Evolutionary conservation across 768 basidiomycete genomes (phyloP), one percentile per base, ranked within the genome.

Genomic region (Gymnopilus dilepis): DNA sequence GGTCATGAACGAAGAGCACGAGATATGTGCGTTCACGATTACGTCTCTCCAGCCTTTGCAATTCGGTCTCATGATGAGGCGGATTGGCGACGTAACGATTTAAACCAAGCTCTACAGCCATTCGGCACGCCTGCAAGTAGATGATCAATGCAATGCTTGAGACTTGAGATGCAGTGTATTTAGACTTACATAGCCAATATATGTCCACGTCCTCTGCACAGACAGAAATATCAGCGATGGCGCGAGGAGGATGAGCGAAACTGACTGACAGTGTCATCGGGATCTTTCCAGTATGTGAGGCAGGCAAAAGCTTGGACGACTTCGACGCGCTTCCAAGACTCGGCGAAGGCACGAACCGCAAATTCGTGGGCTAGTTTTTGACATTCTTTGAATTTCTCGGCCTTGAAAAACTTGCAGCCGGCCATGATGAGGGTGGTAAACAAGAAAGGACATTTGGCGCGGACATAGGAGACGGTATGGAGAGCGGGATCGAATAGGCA

Each of bases 291-390:
- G 74, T 95, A 96, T 38, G 89, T 92, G 62, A 96, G 79, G 67
- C 92, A 94, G 19, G 91, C 89, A 72, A 94, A 92, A 26, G 93
- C 92, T 74, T 97, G 95, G 4, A 92, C 90, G 21, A 94, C 87
- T 74, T 95, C 94, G 55, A 96, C 87, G 62, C 87, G 82, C 72
- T 92, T 90, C 84, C 85, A 88, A n/a, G 82, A 83, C 63, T 90
- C 87, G 31, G 86, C 82, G 68, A 95, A 94, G 8, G 93, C 92
- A 60, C 86, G 84, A 26, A 90, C 80, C n/a, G 89, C 87, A 64
- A 89, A 83, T 22, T 90, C 86, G 57, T 91, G 80, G 12, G 91
- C 89, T 19, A 94, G 83, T 60, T 85, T 85, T 65, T 89, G 87
- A 63, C 89, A 88, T 17, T 81, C 77, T 62, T 84, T 84, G 74